Conservation (phyloP, 192 early-diverging fungal genomes). For the Podila horticola region DNA sequence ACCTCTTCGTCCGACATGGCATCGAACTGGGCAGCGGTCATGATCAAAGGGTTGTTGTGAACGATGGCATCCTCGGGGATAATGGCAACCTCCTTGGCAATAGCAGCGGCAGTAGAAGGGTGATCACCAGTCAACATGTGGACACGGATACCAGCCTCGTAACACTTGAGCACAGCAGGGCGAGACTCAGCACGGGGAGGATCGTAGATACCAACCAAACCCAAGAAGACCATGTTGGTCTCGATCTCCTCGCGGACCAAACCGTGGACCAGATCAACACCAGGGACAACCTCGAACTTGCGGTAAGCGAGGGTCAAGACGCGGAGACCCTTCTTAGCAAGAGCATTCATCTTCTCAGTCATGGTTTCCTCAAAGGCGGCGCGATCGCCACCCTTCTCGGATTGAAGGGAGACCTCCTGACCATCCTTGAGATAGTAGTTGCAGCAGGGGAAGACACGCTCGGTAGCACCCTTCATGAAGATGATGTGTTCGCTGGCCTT, state of each 20-base stretch:
- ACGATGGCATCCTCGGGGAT: constrained; percentile 49
- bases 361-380: constrained; percentile 76
- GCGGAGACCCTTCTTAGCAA: constrained; percentile 56
- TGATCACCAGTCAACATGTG: constrained; percentile 97
- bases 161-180: constrained; percentile 77
- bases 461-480: constrained; percentile 92
- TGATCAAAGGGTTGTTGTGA: constrained; percentile 63
- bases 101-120: constrained; percentile 89
- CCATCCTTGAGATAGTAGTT: constrained; percentile 58
- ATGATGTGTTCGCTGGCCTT: constrained; percentile 59
- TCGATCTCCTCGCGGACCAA: constrained; percentile 78
- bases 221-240: constrained; percentile 77
- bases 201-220: constrained; percentile 93
- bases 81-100: constrained; percentile 92
- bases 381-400: constrained; percentile 58
- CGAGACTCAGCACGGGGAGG: constrained; percentile 82
- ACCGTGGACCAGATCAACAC: constrained; percentile 51
- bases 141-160: constrained; percentile 92
- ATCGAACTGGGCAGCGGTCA: constrained; percentile 92
- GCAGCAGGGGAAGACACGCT: constrained; percentile 84
- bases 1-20: constrained; percentile 84
- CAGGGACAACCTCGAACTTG: constrained; percentile 37
- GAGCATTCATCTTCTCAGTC: constrained; percentile 65
- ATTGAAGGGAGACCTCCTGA: constrained; percentile 10
- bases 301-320: constrained; percentile 87